Evolutionary conservation across 345 rosid genomes (phyloP).

Genomic region (Ceriops decandra): DNA sequence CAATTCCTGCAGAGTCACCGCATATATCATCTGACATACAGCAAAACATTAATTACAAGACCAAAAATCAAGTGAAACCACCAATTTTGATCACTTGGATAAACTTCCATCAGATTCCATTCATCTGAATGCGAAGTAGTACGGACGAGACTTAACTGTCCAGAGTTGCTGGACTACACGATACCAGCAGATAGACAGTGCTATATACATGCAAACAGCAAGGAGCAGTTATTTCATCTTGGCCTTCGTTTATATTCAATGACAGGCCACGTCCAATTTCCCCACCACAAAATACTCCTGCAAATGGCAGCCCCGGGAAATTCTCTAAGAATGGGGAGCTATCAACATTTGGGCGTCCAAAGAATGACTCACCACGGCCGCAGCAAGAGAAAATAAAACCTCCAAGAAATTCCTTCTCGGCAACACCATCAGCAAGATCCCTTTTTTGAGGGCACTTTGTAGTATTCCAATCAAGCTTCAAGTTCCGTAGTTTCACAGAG

Average conservation of each 20-base stretch:
- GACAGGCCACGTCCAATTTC: constrained; percentile 56
- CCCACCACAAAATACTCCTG: constrained; percentile 62
- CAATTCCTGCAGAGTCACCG: no score
- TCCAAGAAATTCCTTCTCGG: constrained; percentile 48
- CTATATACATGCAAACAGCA: constrained; percentile 56
- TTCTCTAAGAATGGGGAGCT: constrained; percentile 60
- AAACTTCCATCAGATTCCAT: no score
- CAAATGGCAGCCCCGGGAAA: constrained; percentile 56
- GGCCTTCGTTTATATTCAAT: constrained; percentile 15
- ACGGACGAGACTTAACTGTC: constrained; percentile 10
- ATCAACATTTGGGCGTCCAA: constrained; percentile 39
- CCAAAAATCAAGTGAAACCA: no score
- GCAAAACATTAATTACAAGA: no score
- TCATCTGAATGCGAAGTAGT: no score
- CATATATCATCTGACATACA: no score
- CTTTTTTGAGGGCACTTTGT: constrained; percentile 11
- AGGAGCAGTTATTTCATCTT: constrained; percentile 20
- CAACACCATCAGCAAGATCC: background rate
- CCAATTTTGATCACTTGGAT: no score
- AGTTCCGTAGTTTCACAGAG: constrained; percentile 33
- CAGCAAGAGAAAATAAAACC: constrained; percentile 58
- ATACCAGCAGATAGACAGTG: constrained; percentile 54
- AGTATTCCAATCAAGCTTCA: constrained; percentile 33
- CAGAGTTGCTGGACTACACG: constrained; percentile 27
- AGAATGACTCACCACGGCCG: constrained; percentile 55